Conservation (phyloP, 2,329 filamentous ascomycete species). For the Cadophora gregata region DNA sequence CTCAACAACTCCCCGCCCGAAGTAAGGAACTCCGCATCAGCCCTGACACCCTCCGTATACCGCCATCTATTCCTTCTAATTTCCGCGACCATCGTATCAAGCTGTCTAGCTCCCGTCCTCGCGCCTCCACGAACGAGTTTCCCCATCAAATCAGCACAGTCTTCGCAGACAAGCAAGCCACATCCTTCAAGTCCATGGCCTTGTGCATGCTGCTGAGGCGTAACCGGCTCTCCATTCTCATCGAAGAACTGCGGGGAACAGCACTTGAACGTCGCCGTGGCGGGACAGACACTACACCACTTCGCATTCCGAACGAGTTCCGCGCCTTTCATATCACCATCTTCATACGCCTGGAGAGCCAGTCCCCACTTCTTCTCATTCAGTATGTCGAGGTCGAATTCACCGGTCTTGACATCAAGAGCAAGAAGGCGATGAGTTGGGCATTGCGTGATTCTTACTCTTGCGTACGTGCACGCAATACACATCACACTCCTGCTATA, state of each 20-base stretch:
- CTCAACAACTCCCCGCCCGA: slow-evolving; percentile 28
- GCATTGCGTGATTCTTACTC: slow-evolving; percentile 35
- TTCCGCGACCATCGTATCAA: slow-evolving; percentile 22
- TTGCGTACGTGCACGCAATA: slow-evolving; percentile 33
- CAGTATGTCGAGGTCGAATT: slow-evolving; percentile 26
- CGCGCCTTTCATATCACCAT: slow-evolving; percentile 17
- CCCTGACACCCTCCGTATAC: slow-evolving; percentile 29
- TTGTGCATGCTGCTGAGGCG: not conserved
- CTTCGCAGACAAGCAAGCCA: slow-evolving; percentile 37
- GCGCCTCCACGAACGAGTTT: slow-evolving; percentile 18
- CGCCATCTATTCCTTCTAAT: slow-evolving; percentile 10
- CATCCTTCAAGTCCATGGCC: slow-evolving; percentile 28
- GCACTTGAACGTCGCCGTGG: slow-evolving; percentile 30
- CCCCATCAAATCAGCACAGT: slow-evolving; percentile 21
- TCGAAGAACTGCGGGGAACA: slow-evolving; percentile 15
- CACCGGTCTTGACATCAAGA: slow-evolving; percentile 14
- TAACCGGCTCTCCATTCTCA: not conserved
- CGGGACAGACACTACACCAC: slow-evolving; percentile 40
- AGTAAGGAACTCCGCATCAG: slow-evolving; percentile 34
- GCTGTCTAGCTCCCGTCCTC: slow-evolving; percentile 8
- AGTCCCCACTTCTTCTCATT: slow-evolving; percentile 19
- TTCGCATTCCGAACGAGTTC: slow-evolving; percentile 28
- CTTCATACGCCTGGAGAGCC: not conserved
- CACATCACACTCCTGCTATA: slow-evolving; percentile 38
- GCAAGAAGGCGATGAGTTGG: slow-evolving; percentile 24